Conservation (phyloP, 495 filamentous ascomycete species). For the Penicillium manginii region DNA sequence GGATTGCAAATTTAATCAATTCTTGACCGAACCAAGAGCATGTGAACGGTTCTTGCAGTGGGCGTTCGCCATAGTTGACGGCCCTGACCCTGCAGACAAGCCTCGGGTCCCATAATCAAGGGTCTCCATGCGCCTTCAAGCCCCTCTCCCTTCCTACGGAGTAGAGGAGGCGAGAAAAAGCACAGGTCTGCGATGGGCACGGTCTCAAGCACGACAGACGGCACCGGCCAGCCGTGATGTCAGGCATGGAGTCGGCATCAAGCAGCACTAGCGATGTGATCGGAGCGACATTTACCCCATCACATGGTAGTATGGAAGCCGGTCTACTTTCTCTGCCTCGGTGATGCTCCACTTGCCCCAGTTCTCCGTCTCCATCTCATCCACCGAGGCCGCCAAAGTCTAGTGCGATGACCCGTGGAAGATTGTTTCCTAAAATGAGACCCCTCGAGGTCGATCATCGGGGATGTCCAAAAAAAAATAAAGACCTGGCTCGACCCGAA, state of each 20-base stretch:
- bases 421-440: constrained; percentile 25
- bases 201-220: background rate
- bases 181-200: constrained; percentile 1
- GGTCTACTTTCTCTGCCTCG: constrained; percentile 16
- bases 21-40: constrained; percentile 8
- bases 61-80: constrained; percentile 7
- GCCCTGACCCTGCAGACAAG: constrained; percentile 1
- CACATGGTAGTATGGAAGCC: constrained; percentile 19
- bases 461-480: constrained; percentile 24
- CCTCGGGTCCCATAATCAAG: constrained; percentile 1
- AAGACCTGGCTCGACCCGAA: constrained; percentile 24
- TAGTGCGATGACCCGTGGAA: constrained; percentile 15
- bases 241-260: background rate
- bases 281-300: constrained; percentile 11
- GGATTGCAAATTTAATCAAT: constrained; percentile 4
- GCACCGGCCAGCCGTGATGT: constrained; percentile 2
- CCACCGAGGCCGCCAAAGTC: constrained; percentile 10
- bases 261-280: constrained; percentile 13
- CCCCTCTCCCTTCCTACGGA: background rate
- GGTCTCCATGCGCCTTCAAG: background rate
- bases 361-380: constrained; percentile 12
- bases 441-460: constrained; percentile 21
- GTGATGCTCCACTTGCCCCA: constrained; percentile 24
- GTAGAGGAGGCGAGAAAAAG: background rate
- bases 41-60: constrained; percentile 10